Base-by-base conservation (phyloP, 2,329 filamentous ascomycete genomes). In the Venturia oleaginea region DNA sequence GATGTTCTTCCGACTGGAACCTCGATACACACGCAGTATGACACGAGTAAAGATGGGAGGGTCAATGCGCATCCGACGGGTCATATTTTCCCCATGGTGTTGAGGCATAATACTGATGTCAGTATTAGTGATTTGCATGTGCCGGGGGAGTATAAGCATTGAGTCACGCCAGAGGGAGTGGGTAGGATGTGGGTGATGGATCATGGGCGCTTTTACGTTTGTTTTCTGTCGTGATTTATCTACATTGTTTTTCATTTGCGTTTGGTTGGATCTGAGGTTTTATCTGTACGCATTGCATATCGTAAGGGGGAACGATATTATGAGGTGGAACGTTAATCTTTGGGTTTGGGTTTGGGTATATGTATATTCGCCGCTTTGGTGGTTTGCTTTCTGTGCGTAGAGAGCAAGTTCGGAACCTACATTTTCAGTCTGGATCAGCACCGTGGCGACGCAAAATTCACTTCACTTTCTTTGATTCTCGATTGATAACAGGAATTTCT, bases 121-220 rank as follows among this genome's bases (percentile, higher is more conserved):
- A 78, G 75, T 34, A 83, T 89, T 55, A 86, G 85, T 64, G 82
- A 87, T 70, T 75, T 91, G 61, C 86, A 89, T 70, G 82, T 91
- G 22, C 88, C 88, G 3, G 88, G 88, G 13, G 81, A 87, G 68
- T 91, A 82, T 71, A 57, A 34, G 51, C 2, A 57, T 34, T 57
- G 24, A 34, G n/a, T 17, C 17, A 15, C 10, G 22, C 24, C n/a
- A 48, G n/a, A 24, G 22, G 10, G n/a, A 7, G 30, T 15, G 48
- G 4, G 48, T 6, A 3, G 42, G 10, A 46, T 6, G 48, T 24
- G n/a, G n/a, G n/a, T n/a, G n/a, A n/a, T n/a, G n/a, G n/a, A n/a
- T n/a, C n/a, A n/a, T n/a, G 34, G 24, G 24, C 3, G 22, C 24
- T 24, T 32, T 32, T 24, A 15, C n/a, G 48, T 17, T 43, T 43